A percentile compares a stretch with the other conserved stretches of the same genome.
Evolutionary conservation across 805 yeast genomes (phyloP).

Genomic region (Kurtzmaniella cleridarum): DNA sequence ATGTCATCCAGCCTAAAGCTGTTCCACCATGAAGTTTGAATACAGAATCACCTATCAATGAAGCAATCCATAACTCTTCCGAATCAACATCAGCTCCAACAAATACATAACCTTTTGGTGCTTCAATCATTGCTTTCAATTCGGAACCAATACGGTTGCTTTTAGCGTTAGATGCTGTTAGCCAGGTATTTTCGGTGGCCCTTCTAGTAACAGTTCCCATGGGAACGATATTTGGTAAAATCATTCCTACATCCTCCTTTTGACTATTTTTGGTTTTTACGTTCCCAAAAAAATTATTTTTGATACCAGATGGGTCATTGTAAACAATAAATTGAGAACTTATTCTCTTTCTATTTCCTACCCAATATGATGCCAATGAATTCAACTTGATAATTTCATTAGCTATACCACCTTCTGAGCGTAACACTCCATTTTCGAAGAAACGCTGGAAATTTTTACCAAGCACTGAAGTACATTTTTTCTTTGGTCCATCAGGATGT

Average conservation of each 20-base stretch:
- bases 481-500: constrained; percentile 76
- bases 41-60: constrained; percentile 86
- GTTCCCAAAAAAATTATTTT: constrained; percentile 18
- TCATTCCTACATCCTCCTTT: constrained; percentile 48
- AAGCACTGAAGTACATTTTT: constrained; percentile 69
- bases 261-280: constrained; percentile 8
- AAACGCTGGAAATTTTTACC: constrained; percentile 67
- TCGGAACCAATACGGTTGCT: constrained; percentile 85
- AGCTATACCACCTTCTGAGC: constrained; percentile 70
- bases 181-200: constrained; percentile 96
- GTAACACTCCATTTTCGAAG: constrained; percentile 68
- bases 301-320: constrained; percentile 19
- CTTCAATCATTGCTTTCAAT: constrained; percentile 75
- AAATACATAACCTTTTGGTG: constrained; percentile 85
- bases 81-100: constrained; percentile 99
- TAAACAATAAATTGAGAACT: constrained; percentile 80
- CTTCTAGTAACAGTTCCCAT: constrained; percentile 98
- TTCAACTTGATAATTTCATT: constrained; percentile 73
- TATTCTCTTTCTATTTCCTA: constrained; percentile 81
- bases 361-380: constrained; percentile 86
- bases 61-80: constrained; percentile 97
- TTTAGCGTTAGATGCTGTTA: constrained; percentile 95
- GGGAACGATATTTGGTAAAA: constrained; percentile 75
- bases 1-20: constrained; percentile 98
- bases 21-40: constrained; percentile 92